phyloP scores from a whole-genome alignment of 2,329 filamentous ascomycete species.

The Clathrospora elynae region DNA sequence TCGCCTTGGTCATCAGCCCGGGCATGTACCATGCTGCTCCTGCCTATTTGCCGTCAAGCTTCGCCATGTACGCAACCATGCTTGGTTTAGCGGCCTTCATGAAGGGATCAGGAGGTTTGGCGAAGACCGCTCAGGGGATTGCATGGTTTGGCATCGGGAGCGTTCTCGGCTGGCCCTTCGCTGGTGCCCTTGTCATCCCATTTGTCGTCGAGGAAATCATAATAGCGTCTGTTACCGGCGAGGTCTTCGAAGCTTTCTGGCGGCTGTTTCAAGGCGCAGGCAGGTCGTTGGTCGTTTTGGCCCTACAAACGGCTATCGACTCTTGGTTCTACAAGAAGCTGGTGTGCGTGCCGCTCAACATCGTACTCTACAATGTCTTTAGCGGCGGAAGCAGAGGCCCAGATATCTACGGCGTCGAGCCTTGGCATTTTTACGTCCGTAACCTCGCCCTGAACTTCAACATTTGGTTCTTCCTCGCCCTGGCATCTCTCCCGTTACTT shows the following conservation, averaged over 20 bases:
- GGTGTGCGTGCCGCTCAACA: constrained; percentile 83
- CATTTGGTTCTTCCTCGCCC: constrained; percentile 83
- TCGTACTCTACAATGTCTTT: constrained; percentile 95
- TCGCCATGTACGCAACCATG: constrained; percentile 93
- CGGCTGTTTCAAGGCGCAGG: constrained; percentile 71
- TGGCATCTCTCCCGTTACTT: constrained; percentile 76
- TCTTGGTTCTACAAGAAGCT: constrained; percentile 83
- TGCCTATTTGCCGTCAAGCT: constrained; percentile 88
- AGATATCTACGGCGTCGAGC: constrained; percentile 91
- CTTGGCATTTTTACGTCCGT: constrained; percentile 94
- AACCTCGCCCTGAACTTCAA: constrained; percentile 96
- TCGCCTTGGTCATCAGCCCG: constrained; percentile 75
- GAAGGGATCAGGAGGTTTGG: constrained; percentile 75
- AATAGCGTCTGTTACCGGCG: constrained; percentile 58
- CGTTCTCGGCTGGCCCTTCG: constrained; percentile 93
- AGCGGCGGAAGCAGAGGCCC: constrained; percentile 77
- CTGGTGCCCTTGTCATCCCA: constrained; percentile 77
- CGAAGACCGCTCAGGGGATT: constrained; percentile 81
- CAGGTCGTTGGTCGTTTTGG: constrained; percentile 68
- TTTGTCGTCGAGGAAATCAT: constrained; percentile 79
- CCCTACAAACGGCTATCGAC: constrained; percentile 72
- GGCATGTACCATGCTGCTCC: constrained; percentile 93
- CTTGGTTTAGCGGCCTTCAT: constrained; percentile 87
- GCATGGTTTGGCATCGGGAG: constrained; percentile 89
- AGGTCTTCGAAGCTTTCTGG: constrained; percentile 63